A percentile compares a stretch with the other conserved stretches of the same genome.
Conservation (phyloP, 257 asterid species). For the Nicotiana paniculata region DNA sequence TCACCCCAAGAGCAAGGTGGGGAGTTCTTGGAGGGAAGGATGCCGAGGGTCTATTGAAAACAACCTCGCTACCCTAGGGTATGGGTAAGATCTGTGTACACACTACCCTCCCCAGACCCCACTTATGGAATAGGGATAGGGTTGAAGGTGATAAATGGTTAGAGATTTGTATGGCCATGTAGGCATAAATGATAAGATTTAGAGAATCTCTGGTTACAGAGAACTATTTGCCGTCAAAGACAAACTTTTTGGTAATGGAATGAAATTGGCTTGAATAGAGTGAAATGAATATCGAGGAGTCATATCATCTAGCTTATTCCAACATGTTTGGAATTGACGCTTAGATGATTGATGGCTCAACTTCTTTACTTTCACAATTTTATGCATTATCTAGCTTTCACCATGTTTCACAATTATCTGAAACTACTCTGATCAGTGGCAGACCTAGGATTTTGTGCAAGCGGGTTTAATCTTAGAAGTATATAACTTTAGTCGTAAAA, state of each 20-base stretch:
- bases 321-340: neutral
- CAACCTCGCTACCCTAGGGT: too few species aligned
- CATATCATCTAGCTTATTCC: neutral
- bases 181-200: neutral
- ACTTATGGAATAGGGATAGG: too few species aligned
- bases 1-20: neutral
- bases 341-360: neutral
- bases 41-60: too few species aligned
- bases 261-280: neutral
- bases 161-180: neutral
- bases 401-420: neutral
- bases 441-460: too few species aligned
- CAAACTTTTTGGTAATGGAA: neutral
- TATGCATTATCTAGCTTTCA: neutral
- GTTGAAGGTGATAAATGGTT: neutral
- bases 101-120: too few species aligned
- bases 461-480: too few species aligned
- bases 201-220: too few species aligned
- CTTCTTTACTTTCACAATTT: neutral
- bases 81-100: neutral
- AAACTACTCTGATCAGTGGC: neutral
- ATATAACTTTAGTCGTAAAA: too few species aligned
- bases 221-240: neutral
- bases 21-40: neutral
- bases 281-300: neutral